Evolutionary conservation across 495 filamentous ascomycete species (phyloP), one percentile per base, ranked within the genome.

Genomic region (Hypoxylon intermedium): DNA sequence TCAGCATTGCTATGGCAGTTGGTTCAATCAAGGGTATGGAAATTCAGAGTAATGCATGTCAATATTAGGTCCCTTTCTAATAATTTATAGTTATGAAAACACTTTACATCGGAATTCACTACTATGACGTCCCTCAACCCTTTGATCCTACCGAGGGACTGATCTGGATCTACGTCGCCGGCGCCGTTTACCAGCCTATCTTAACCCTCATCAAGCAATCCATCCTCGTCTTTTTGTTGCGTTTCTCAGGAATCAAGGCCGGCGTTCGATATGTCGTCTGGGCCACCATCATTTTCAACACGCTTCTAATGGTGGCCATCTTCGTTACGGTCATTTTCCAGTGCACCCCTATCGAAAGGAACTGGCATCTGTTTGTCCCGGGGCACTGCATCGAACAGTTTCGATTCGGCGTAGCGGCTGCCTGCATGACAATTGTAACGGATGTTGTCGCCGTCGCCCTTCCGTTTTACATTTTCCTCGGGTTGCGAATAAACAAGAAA

Each of bases 111-210:
- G 76, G 76, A 7, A 72, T 75, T 34, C 75, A 79, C 31, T 31
- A 42, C 19, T 66, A 63, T 44, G 75, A 79, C 46, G 63, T 77
- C 3, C 76, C 76, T 37, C 59, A 19, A 7, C 53, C 60, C 9
- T 50, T 55, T 18, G 61, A 65, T 52, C 51, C 61, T 16, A 65
- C 61, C 5, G 49, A 65, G 12, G 61, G 61, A 24, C 13, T 65
- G 6, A 60, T 65, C 7, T 65, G 56, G 55, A 65, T 79, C 37
- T 76, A 75, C 16, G 74, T 74, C 9, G 74, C 76, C 23, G 79
- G 83, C 45, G 61, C 82, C 12, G 59, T 84, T 38, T 84, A 85
- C 59, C 82, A 83, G 47, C 80, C 80, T 0, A 74, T 80, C 47
- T 67, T 85, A 38, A 74, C 81, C 6, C 46, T 79, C 5, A 74